Conservation (phyloP, 176 grass and related monocot species). For the Rhipidocladum racemiflorum region DNA sequence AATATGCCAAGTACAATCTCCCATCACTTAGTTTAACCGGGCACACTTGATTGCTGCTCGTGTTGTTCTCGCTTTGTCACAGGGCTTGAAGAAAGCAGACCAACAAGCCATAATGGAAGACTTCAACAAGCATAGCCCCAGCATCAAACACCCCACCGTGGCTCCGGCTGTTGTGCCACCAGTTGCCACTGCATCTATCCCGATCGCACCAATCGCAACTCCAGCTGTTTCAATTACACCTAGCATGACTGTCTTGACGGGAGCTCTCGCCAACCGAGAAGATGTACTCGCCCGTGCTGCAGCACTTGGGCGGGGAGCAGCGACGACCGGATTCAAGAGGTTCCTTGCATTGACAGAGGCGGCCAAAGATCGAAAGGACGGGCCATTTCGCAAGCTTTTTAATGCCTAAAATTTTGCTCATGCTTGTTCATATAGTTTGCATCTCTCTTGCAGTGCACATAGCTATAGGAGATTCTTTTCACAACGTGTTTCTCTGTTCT, state of each 20-base stretch:
- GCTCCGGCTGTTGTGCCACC: slow-evolving; percentile 44
- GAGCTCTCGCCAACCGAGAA: slow-evolving; percentile 70
- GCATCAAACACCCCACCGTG: slow-evolving; percentile 66
- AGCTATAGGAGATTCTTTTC: slow-evolving; percentile 51
- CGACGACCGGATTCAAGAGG: slow-evolving; percentile 94
- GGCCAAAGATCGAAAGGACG: slow-evolving; percentile 94
- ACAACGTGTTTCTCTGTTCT: slow-evolving; percentile 20
- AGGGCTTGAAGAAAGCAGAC: slow-evolving; percentile 98
- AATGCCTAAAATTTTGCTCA: slow-evolving; percentile 47
- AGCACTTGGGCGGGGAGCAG: slow-evolving; percentile 81
- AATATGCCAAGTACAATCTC: neutral
- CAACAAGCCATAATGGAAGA: slow-evolving; percentile 93
- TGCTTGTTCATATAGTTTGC: slow-evolving; percentile 37
- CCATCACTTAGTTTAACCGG: neutral
- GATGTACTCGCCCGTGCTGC: slow-evolving; percentile 92
- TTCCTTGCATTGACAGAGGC: slow-evolving; percentile 96
- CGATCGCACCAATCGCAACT: slow-evolving; percentile 33
- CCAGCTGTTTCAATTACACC: slow-evolving; percentile 38
- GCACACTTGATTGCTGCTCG: neutral
- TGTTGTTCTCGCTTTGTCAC: neutral
- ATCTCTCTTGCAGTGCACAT: slow-evolving; percentile 40
- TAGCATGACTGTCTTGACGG: slow-evolving; percentile 33
- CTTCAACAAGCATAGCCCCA: slow-evolving; percentile 79
- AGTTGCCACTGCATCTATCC: slow-evolving; percentile 30
- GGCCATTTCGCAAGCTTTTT: slow-evolving; percentile 95